phyloP scores from a whole-genome alignment of 306 rosid species.

The Pterocarpus santalinus region DNA sequence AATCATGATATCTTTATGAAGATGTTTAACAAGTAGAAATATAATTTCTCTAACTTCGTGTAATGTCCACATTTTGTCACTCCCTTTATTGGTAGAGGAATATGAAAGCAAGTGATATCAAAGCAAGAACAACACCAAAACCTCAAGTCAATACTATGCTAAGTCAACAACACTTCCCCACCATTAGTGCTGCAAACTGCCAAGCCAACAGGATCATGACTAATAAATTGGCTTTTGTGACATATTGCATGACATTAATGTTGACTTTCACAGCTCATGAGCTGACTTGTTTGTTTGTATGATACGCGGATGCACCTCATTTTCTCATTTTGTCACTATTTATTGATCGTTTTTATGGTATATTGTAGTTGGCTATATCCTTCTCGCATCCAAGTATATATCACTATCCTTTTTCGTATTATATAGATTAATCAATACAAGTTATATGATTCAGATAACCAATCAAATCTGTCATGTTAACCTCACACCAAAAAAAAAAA shows the following conservation, averaged over 20 bases:
- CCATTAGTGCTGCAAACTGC: neutral
- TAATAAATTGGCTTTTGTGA: neutral
- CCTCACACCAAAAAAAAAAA: too few species aligned
- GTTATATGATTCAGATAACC: too few species aligned
- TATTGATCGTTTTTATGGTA: neutral
- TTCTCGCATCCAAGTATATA: too few species aligned
- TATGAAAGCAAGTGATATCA: neutral
- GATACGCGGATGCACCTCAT: neutral
- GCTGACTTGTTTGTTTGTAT: neutral
- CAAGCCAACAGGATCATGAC: neutral
- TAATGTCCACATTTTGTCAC: neutral
- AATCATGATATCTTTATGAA: too few species aligned
- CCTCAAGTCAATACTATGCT: neutral
- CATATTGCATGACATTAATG: neutral
- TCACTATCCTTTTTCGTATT: too few species aligned
- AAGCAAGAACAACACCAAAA: neutral
- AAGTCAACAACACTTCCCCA: constrained; percentile 13
- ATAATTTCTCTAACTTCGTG: too few species aligned
- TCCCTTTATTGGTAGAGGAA: neutral
- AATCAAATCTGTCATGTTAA: too few species aligned
- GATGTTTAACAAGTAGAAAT: too few species aligned
- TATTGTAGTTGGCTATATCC: neutral
- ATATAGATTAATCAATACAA: too few species aligned
- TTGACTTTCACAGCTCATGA: constrained; percentile 7
- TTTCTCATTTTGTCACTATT: neutral